Evolutionary conservation across 495 filamentous ascomycete genomes (phyloP).

Genomic region (Neurospora intermedia): DNA sequence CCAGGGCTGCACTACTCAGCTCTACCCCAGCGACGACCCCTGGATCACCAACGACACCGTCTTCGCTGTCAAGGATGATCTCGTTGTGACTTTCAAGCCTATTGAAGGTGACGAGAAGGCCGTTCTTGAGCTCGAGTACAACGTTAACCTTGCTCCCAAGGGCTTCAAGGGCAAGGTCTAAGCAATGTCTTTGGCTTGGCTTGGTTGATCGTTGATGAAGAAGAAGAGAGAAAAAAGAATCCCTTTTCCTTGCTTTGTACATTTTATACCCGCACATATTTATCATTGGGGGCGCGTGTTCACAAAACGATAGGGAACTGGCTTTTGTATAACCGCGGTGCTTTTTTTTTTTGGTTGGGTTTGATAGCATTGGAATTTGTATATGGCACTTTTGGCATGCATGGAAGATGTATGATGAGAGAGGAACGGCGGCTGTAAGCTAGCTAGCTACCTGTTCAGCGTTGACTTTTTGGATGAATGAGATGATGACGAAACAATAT

Average conservation of each 20-base stretch:
- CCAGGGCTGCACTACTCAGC: conserved; percentile 64
- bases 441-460: background rate
- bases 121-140: conserved; percentile 57
- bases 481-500: background rate
- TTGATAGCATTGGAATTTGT: background rate
- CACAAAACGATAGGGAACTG: background rate
- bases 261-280: background rate
- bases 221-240: background rate
- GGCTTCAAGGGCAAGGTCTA: conserved; percentile 37
- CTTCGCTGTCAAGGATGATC: conserved; percentile 70
- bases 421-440: background rate
- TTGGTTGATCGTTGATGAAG: background rate
- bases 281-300: background rate
- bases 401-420: background rate
- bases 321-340: background rate
- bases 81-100: conserved; percentile 62
- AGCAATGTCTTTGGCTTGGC: background rate
- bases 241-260: background rate
- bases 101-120: conserved; percentile 53
- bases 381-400: background rate
- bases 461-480: background rate
- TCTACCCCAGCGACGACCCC: conserved; percentile 61
- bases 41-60: conserved; percentile 63
- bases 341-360: background rate
- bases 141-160: conserved; percentile 45